Evolutionary conservation across 306 rosid genomes (phyloP).

Genomic region (Luffa acutangula): DNA sequence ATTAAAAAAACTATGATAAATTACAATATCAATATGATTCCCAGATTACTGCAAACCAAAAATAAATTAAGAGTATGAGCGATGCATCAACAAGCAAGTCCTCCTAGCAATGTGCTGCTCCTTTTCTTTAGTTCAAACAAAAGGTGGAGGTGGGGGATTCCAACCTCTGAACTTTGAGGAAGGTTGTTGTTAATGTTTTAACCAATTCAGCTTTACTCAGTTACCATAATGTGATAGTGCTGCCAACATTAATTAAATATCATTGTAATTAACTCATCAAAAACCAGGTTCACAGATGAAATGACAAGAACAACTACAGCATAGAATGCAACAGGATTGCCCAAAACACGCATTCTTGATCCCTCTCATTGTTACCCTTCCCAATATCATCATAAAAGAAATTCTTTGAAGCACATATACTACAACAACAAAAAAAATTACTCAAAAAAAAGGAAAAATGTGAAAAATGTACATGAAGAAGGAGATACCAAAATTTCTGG

Average conservation of each 20-base stretch:
- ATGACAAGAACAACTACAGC: not conserved
- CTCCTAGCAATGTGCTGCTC: not conserved
- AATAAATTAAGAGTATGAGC: not conserved
- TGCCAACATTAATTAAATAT: not conserved
- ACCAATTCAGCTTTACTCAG: not conserved
- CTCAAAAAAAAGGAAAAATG: not conserved
- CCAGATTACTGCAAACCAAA: not conserved
- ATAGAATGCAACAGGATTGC: constrained; percentile 3
- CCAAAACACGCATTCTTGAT: not conserved
- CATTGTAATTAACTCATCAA: not conserved
- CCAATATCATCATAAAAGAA: not conserved
- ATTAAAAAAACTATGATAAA: not conserved
- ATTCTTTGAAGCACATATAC: not conserved
- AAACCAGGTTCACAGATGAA: not conserved
- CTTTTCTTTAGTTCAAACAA: not conserved
- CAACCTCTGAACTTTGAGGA: not conserved
- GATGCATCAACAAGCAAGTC: not conserved
- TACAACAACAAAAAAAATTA: not conserved
- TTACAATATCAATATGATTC: not conserved
- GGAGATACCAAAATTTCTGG: constrained; percentile 49
- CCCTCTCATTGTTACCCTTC: not conserved
- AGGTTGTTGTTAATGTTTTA: not conserved
- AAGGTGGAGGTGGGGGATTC: not conserved
- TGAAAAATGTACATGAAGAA: not conserved
- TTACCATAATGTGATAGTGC: not conserved